A percentile compares a stretch with the other conserved stretches of the same genome.
Evolutionary conservation across 345 rosid species (phyloP).

Genomic region (Diplotaxis tenuifolia): DNA sequence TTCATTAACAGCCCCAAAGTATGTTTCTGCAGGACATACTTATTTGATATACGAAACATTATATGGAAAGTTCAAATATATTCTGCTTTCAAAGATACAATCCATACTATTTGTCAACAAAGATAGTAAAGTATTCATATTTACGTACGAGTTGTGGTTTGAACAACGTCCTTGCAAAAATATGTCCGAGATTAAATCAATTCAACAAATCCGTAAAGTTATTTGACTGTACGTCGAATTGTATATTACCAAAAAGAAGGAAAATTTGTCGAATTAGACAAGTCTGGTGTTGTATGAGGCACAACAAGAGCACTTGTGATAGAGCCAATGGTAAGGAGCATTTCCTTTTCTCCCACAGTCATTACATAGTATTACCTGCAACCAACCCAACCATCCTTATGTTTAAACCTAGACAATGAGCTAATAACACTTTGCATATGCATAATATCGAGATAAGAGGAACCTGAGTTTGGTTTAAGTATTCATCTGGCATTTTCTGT

Average conservation of each 20-base stretch:
- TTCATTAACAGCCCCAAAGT: neutral
- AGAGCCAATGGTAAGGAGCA: slow-evolving; percentile 64
- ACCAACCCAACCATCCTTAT: neutral
- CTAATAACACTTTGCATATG: neutral
- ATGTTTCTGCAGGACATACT: neutral
- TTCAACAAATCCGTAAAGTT: neutral
- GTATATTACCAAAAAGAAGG: slow-evolving; percentile 20
- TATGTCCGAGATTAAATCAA: neutral
- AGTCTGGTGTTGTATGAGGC: slow-evolving; percentile 71
- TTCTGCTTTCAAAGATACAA: neutral
- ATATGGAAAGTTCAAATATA: neutral
- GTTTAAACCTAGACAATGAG: slow-evolving; percentile 8
- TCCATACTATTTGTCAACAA: neutral
- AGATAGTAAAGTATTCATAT: neutral
- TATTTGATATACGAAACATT: neutral
- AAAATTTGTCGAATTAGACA: slow-evolving; percentile 30
- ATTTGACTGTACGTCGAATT: neutral
- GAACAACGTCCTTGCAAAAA: neutral
- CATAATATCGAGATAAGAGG: neutral
- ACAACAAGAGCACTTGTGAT: slow-evolving; percentile 60
- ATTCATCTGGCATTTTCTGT: slow-evolving; percentile 71
- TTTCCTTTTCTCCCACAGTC: slow-evolving; percentile 63
- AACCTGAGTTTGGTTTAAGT: slow-evolving; percentile 68
- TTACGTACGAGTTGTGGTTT: neutral
- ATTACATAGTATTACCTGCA: slow-evolving; percentile 60